Evolutionary conservation across 768 basidiomycete species (phyloP), one percentile per base, ranked within the genome.

Genomic region (Suillus brevipes): DNA sequence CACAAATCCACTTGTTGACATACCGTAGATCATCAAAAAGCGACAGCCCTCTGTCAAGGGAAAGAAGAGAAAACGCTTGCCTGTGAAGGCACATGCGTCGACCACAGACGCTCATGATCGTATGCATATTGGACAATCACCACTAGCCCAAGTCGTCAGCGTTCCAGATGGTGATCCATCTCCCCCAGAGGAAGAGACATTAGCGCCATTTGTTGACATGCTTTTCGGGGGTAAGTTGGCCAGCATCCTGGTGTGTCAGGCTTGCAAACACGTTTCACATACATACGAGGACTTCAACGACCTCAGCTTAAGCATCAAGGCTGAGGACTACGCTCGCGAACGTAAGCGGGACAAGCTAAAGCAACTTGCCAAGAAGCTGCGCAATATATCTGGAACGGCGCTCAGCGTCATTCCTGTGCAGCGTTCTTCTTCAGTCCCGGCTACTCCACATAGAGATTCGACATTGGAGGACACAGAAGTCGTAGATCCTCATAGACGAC

Each of bases 261-360:
- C 87, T 65, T 99, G 96, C 86, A 96, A 97, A 75, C 88, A 93
- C 71, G 87, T 97, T 59, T 97, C 95, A 3, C 89, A 94, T 68
- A 93, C 8, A 90, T 91, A 92, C 73, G 96, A 99, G 76, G 94
- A 95, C 72, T 98, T 97, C 76, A 90, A 91, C 74, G 96, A 97
- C 76, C 89, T 99, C 70, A 94, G 93, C 60, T 80, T 99, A 40
- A 91, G 90, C 75, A 90, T 96, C 75, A 92, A 90, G 73, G 85
- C 89, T 1, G 92, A 95, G 66, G 90, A 94, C 68, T 91, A 91
- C 65, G 80, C 80, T 38, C 85, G 85, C 63, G 85, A 86, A 64
- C 83, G 90, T 61, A 97, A 89, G 76, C 87, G 93, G 43, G 91
- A 95, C 75, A 84, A 84, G 56, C 77, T 97, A 66, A 89, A 87